A percentile compares a stretch with the other conserved stretches of the same genome.
phyloP scores from a whole-genome alignment of 148 eudicot genomes.

The Nyssa sinensis region DNA sequence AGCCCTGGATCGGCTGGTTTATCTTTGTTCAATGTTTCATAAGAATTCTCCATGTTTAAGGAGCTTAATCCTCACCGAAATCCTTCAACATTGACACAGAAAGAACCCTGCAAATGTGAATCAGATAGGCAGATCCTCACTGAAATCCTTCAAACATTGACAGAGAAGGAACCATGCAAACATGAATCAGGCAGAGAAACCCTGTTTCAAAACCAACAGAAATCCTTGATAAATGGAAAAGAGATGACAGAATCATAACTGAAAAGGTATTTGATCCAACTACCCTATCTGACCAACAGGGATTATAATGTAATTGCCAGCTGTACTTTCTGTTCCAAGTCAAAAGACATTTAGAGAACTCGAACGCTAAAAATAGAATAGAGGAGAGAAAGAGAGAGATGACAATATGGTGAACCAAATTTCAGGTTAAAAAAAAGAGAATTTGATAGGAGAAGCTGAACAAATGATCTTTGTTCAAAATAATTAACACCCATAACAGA shows the following conservation, averaged over 20 bases:
- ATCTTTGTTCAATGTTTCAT: conserved; percentile 31
- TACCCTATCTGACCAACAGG: not conserved
- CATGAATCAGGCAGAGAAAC: conserved; percentile 9
- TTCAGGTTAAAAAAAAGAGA: not conserved
- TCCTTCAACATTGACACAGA: not conserved
- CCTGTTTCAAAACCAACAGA: conserved; percentile 24
- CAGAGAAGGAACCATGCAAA: too few relatives aligned
- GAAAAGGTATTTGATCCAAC: conserved; percentile 5
- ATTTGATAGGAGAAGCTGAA: not conserved
- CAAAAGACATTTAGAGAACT: not conserved
- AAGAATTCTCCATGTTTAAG: conserved; percentile 46
- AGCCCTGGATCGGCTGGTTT: conserved; percentile 32
- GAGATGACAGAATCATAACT: conserved; percentile 10
- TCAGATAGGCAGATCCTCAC: too few relatives aligned
- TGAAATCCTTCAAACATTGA: too few relatives aligned
- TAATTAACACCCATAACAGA: not conserved
- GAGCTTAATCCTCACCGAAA: conserved; percentile 5
- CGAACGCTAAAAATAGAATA: conserved; percentile 4
- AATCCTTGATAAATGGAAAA: conserved; percentile 19
- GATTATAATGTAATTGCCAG: not conserved
- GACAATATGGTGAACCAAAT: too few relatives aligned
- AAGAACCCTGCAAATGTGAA: too few relatives aligned
- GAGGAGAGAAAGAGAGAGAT: too few relatives aligned
- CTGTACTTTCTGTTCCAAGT: not conserved
- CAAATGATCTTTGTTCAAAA: not conserved